A percentile compares a stretch with the other conserved stretches of the same genome.
These are phyloP conservation scores for Cordyceps pruinosa DNA, from an alignment of 2,329 filamentous ascomycete genomes.

Conservation along the genomic window DNA sequence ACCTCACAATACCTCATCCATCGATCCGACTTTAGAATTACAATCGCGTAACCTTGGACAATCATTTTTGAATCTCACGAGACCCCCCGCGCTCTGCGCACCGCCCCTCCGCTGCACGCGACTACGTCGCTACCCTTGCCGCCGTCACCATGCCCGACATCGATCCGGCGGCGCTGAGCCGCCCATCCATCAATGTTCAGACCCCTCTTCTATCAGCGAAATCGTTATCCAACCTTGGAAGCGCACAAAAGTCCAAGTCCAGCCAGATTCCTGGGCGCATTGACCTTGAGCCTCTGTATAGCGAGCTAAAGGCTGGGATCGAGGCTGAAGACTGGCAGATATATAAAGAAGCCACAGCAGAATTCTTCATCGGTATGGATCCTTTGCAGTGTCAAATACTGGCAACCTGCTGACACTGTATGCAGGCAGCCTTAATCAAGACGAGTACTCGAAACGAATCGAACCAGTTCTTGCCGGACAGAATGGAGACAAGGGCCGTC, in stretches of 20 bases:
- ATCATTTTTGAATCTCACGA: constrained; percentile 38
- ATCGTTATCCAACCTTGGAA: constrained; percentile 46
- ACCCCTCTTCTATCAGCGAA: constrained; percentile 54
- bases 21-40: constrained; percentile 33
- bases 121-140: constrained; percentile 27
- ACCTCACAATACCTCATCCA: constrained; percentile 37
- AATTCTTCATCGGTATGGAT: constrained; percentile 54
- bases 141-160: constrained; percentile 55
- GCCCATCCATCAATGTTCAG: constrained; percentile 49
- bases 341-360: constrained; percentile 57
- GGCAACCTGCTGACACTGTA: neutral
- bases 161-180: constrained; percentile 62
- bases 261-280: constrained; percentile 59
- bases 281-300: constrained; percentile 60
- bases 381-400: neutral
- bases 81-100: constrained; percentile 35
- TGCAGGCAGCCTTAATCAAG: constrained; percentile 56
- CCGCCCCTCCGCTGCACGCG: constrained; percentile 42
- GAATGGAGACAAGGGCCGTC: constrained; percentile 53
- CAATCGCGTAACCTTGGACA: constrained; percentile 35
- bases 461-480: constrained; percentile 52
- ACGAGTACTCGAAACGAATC: constrained; percentile 52
- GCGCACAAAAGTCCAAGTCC: constrained; percentile 48
- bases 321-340: constrained; percentile 54
- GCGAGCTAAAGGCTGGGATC: constrained; percentile 52